Percentiles rank a stretch among this genome's conserved stretches.
Conservation (phyloP, 768 basidiomycete genomes). For the Amanita brunnescens region DNA sequence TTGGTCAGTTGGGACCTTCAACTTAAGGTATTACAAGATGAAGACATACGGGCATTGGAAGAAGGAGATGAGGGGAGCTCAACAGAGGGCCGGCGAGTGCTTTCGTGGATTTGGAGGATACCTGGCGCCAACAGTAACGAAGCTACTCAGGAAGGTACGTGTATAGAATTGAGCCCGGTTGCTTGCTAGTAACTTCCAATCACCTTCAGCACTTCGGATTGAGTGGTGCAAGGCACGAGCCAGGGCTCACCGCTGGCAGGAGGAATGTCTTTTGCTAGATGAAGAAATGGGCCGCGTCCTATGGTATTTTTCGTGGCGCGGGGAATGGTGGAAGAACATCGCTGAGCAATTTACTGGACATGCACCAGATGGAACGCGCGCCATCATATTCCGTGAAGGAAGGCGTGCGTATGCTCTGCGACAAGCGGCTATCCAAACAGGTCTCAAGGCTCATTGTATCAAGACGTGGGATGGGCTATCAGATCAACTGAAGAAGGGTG, state of each 20-base stretch:
- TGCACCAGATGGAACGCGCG: no score
- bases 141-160: background rate
- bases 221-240: conserved; percentile 4
- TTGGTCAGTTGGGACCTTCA: background rate
- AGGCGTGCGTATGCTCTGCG: background rate
- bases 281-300: conserved; percentile 1
- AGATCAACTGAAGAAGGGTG: background rate
- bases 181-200: background rate
- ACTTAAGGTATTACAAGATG: background rate
- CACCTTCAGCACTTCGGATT: background rate
- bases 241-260: conserved; percentile 1
- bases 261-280: background rate
- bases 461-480: background rate
- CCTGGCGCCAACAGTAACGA: background rate
- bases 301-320: background rate
- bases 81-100: background rate
- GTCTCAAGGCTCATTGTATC: background rate
- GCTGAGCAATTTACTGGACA: no score
- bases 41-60: background rate
- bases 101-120: background rate
- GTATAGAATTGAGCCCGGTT: no score
- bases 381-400: background rate
- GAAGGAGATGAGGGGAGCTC: background rate
- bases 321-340: background rate
- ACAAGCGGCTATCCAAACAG: background rate